These are phyloP conservation scores for Pseudocercospora ulei DNA, from an alignment of 2,329 filamentous ascomycete genomes.

Conservation along the genomic window DNA sequence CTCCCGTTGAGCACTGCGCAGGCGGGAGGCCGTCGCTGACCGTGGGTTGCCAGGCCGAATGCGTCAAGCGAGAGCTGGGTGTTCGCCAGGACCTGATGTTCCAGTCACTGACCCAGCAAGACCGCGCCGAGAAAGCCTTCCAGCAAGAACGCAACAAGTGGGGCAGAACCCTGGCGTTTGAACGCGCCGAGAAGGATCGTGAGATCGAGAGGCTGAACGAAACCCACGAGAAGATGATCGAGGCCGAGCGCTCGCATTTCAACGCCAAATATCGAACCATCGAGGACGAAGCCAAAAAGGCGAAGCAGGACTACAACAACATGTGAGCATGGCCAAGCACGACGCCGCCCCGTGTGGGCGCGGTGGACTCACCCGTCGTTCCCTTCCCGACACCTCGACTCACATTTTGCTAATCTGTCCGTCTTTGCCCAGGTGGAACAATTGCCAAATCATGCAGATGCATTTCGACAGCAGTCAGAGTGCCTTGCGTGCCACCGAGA, in stretches of 20 bases:
- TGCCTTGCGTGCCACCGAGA: constrained; percentile 10
- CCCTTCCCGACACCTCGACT: too few species aligned
- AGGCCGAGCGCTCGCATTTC: constrained; percentile 6
- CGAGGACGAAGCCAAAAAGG: constrained; percentile 5
- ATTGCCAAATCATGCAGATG: constrained; percentile 4
- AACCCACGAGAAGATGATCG: constrained; percentile 2
- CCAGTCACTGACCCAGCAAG: constrained; percentile 5
- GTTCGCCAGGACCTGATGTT: constrained; percentile 14
- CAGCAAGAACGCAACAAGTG: constrained; percentile 9
- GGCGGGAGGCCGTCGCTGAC: constrained; percentile 1
- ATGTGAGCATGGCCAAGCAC: constrained; percentile 6
- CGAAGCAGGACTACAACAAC: constrained; percentile 5
- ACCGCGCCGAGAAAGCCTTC: constrained; percentile 3
- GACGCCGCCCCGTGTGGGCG: too few species aligned
- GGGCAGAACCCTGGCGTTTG: constrained; percentile 5
- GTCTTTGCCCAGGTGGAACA: too few species aligned
- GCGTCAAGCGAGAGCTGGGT: constrained; percentile 1
- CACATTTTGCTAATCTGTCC: too few species aligned
- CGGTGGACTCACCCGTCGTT: too few species aligned
- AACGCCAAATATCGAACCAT: constrained; percentile 1
- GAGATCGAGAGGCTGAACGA: constrained; percentile 8
- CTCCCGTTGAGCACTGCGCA: too few species aligned
- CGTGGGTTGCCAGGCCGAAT: constrained; percentile 1
- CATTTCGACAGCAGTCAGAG: constrained; percentile 2
- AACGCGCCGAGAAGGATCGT: constrained; percentile 6